Evolutionary conservation across 345 rosid species (phyloP).

Genomic region (Moricandia moricandioides): DNA sequence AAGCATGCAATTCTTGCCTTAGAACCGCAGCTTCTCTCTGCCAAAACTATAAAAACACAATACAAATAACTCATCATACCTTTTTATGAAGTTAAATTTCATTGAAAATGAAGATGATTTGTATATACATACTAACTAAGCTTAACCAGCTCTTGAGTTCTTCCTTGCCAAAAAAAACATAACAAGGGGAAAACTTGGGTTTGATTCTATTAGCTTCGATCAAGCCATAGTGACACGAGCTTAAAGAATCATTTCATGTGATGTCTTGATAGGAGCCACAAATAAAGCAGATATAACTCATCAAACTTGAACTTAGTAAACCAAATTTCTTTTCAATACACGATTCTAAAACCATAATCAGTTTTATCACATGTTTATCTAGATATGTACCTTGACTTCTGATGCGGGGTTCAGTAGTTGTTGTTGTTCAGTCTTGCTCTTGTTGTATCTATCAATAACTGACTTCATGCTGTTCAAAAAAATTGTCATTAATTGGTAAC

Average conservation of each 20-base stretch:
- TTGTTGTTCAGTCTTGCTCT: constrained; percentile 56
- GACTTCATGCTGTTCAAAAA: constrained; percentile 58
- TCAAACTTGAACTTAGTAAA: not conserved
- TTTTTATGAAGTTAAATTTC: not conserved
- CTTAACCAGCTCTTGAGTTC: not conserved
- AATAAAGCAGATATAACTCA: not conserved
- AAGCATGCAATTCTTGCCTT: constrained; percentile 58
- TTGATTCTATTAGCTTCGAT: too few species aligned
- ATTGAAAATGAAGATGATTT: not conserved
- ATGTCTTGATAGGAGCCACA: not conserved
- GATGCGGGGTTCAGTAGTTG: constrained; percentile 53
- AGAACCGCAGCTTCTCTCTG: constrained; percentile 59
- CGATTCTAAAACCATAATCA: not conserved
- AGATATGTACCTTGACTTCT: constrained; percentile 58
- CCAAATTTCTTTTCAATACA: not conserved
- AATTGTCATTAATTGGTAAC: constrained; percentile 7
- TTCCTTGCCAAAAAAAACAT: not conserved
- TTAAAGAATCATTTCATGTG: not conserved
- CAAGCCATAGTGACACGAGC: not conserved
- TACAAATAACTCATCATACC: constrained; percentile 7
- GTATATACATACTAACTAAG: not conserved
- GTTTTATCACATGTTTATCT: not conserved
- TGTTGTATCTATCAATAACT: constrained; percentile 60
- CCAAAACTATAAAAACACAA: constrained; percentile 51
- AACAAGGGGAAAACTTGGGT: not conserved